Evolutionary conservation across 352 stramenopile species (phyloP), one percentile per base, ranked within the genome.

Genomic region (Globisporangium recalcitrans): DNA sequence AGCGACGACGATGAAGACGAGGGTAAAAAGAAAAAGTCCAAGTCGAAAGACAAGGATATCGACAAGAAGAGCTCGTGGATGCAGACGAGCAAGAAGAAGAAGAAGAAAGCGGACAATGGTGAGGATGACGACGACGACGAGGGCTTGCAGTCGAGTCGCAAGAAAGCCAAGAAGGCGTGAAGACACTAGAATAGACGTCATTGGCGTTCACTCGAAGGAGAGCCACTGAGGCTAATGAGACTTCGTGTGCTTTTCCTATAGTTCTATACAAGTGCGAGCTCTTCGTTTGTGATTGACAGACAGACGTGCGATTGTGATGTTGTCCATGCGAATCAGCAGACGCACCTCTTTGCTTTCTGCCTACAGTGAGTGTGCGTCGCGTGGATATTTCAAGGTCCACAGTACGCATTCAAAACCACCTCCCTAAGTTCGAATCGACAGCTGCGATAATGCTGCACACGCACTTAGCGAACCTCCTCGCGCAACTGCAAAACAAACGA

Each of bases 1-100:
- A 42, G 14, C 27, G 32, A 63, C 24, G 52, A 24, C 9, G 42
- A 60, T 7, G 64, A 63, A 4, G 49, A 64, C n/a, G 22, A 16
- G 7, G 38, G 59, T 21, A 53, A 51, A n/a, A 64, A 73, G 55
- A 67, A 73, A 53, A 70, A 73, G 58, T 52, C 22, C 34, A 52
- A 67, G 48, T 65, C 67, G 44, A 67, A 70, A 34, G 21, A 61
- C 49, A 65, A 62, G 64, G 61, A 52, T 1, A 51, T 51, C 13
- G 42, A 16, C 7, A 52, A 67, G 26, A 60, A 64, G 24, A 63
- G 57, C 19, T 60, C 31, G 49, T 29, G 32, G 24, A 71, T 34
- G 34, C 34, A 40, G 34, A 19, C 52, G 36, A 65, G 73, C 54
- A 75, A 77, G 53, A 67, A 66, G 38, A 79, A 76, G 63, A 83